Percentiles rank a stretch among this genome's conserved stretches.
Conservation (phyloP, 495 filamentous ascomycete species). For the Cercophora samala region DNA sequence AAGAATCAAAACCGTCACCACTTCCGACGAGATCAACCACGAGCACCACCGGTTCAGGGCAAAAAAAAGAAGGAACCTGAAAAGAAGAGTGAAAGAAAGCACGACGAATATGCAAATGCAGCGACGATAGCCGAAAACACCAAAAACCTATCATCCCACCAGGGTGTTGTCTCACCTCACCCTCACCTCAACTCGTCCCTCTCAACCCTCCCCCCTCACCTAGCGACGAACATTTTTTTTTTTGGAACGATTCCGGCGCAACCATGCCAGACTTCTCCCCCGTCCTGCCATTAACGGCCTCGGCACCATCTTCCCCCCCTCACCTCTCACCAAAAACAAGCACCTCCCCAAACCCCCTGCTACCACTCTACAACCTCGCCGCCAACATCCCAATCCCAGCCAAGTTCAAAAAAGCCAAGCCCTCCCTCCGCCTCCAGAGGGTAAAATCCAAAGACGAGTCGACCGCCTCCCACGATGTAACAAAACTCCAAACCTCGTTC, state of each 20-base stretch:
- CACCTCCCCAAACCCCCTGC: background rate
- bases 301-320: background rate
- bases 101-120: slow-evolving; percentile 29
- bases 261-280: background rate
- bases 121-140: slow-evolving; percentile 21
- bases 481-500: slow-evolving; percentile 77
- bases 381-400: background rate
- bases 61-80: no score
- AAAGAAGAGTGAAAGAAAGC: background rate
- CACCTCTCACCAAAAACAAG: background rate
- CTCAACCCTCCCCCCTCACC: background rate
- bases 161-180: no score
- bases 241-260: background rate
- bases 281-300: background rate
- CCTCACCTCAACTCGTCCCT: background rate
- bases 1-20: background rate
- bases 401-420: slow-evolving; percentile 66
- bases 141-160: no score
- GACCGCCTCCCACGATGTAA: slow-evolving; percentile 50
- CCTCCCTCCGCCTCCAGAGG: slow-evolving; percentile 60
- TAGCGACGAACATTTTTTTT: background rate
- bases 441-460: slow-evolving; percentile 65
- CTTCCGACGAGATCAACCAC: background rate
- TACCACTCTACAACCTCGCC: slow-evolving; percentile 10
- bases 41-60: background rate